phyloP scores from a whole-genome alignment of 139 green algal species.

The Volvox africanus region DNA sequence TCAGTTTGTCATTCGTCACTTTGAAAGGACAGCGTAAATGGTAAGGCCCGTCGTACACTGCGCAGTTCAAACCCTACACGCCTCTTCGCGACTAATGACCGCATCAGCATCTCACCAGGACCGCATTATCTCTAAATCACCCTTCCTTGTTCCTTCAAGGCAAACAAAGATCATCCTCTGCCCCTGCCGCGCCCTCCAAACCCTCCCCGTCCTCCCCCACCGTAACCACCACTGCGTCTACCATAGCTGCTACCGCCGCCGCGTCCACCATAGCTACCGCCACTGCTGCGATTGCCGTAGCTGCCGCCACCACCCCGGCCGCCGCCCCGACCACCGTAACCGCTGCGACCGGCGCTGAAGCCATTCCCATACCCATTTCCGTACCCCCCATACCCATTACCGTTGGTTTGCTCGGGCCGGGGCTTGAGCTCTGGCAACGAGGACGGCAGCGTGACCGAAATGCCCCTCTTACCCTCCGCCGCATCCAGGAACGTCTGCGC shows the following conservation, averaged over 20 bases:
- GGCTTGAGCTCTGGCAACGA: conserved; percentile 77
- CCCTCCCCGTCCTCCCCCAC: not conserved
- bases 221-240: not conserved
- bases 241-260: conserved; percentile 8
- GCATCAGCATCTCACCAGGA: no score
- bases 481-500: conserved; percentile 68
- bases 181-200: conserved; percentile 29
- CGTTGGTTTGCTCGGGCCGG: conserved; percentile 30
- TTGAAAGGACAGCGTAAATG: no score
- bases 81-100: no score
- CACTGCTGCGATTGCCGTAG: not conserved
- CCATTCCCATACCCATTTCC: conserved; percentile 7
- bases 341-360: not conserved
- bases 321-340: not conserved
- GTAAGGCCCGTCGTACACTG: no score
- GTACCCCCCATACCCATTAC: conserved; percentile 28
- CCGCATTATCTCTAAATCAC: no score
- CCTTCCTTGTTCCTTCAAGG: no score
- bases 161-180: not conserved
- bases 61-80: no score
- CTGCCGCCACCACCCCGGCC: not conserved
- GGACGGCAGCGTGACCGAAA: conserved; percentile 57
- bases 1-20: no score
- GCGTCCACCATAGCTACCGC: not conserved
- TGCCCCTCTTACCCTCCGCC: conserved; percentile 29